These are phyloP conservation scores for Cyclostephanos tholiformis DNA, from an alignment of 108 stramenopile species.

Conservation along the genomic window DNA sequence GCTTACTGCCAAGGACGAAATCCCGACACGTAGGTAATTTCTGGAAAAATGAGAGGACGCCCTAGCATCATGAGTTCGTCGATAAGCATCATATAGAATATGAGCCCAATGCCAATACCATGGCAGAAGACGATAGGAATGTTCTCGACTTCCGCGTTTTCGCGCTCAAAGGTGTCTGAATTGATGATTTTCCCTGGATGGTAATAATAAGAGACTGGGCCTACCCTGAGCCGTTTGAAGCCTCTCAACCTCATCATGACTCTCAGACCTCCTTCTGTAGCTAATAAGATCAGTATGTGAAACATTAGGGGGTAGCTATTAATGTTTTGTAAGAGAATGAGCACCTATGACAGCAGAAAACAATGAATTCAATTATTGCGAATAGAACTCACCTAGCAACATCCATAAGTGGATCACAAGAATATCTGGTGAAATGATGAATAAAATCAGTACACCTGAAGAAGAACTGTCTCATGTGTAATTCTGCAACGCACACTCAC, in stretches of 20 bases:
- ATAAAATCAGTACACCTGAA: background rate
- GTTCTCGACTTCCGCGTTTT: slow-evolving; percentile 30
- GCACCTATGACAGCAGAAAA: background rate
- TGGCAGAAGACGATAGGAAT: slow-evolving; percentile 84
- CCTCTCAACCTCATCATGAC: slow-evolving; percentile 69
- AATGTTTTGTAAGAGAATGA: background rate
- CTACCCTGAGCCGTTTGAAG: slow-evolving; percentile 65
- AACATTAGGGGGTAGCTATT: slow-evolving; percentile 71
- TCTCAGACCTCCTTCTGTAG: slow-evolving; percentile 70
- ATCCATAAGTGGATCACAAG: slow-evolving; percentile 77
- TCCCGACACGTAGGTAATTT: slow-evolving; percentile 79
- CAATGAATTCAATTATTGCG: background rate
- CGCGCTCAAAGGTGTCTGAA: slow-evolving; percentile 13
- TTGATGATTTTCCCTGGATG: slow-evolving; percentile 59
- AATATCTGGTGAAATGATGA: slow-evolving; percentile 63
- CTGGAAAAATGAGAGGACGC: slow-evolving; percentile 77
- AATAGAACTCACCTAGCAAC: slow-evolving; percentile 38
- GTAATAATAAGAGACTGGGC: slow-evolving; percentile 78
- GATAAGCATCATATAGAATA: slow-evolving; percentile 73
- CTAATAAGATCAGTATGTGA: slow-evolving; percentile 64
- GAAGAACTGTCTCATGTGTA: background rate
- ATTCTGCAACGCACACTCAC: slow-evolving; percentile 8
- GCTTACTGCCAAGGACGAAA: slow-evolving; percentile 79
- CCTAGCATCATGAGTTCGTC: slow-evolving; percentile 67
- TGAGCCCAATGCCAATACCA: slow-evolving; percentile 86